phyloP scores from a whole-genome alignment of 345 rosid genomes.

The Aurinia saxatilis region DNA sequence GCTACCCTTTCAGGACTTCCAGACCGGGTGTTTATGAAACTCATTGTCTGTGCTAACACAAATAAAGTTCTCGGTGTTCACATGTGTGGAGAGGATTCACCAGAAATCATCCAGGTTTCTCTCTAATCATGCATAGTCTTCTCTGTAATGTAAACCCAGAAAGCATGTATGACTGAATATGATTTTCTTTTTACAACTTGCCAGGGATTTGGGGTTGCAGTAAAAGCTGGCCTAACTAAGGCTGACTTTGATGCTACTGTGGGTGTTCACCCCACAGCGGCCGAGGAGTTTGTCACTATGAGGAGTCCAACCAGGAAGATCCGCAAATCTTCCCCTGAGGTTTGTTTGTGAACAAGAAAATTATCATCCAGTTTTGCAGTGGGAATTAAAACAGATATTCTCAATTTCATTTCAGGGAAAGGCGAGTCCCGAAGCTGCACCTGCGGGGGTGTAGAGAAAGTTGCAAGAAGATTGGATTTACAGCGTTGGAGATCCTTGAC shows the following conservation, averaged over 20 bases:
- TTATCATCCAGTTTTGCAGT: neutral
- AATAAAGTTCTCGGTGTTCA: constrained; percentile 69
- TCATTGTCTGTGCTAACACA: constrained; percentile 73
- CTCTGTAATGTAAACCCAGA: neutral
- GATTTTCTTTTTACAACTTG: neutral
- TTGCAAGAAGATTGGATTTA: constrained; percentile 4
- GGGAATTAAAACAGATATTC: neutral
- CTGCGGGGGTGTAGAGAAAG: constrained; percentile 48
- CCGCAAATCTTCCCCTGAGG: constrained; percentile 62
- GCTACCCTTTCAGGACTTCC: constrained; percentile 96
- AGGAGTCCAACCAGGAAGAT: constrained; percentile 75
- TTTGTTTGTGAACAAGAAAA: constrained; percentile 29
- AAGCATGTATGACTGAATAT: neutral
- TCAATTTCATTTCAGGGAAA: constrained; percentile 39
- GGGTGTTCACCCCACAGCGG: constrained; percentile 89
- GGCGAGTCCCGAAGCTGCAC: constrained; percentile 43
- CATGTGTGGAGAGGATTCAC: constrained; percentile 93
- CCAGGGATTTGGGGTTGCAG: constrained; percentile 94
- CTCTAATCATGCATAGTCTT: neutral
- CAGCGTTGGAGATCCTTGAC: constrained; percentile 10
- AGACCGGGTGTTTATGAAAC: constrained; percentile 81
- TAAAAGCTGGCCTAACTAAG: constrained; percentile 90
- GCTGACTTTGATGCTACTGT: constrained; percentile 81
- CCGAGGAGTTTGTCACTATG: constrained; percentile 92
- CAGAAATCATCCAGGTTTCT: constrained; percentile 78